phyloP scores from a whole-genome alignment of 345 rosid genomes.

The Salix arbutifolia region DNA sequence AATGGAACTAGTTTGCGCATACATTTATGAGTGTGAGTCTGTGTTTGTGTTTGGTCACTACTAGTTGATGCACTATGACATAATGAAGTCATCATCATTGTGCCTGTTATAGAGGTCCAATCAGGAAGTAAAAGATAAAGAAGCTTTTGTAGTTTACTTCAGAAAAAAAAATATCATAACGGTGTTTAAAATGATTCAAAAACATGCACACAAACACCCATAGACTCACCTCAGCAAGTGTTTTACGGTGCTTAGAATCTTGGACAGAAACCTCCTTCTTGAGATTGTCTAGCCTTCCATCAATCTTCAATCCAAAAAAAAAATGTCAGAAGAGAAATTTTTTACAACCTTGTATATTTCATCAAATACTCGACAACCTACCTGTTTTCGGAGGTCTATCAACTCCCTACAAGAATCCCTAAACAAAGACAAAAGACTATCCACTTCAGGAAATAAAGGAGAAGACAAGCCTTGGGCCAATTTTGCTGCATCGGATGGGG shows the following conservation, averaged over 20 bases:
- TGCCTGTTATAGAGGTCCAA: not conserved
- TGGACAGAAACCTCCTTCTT: constrained; percentile 90
- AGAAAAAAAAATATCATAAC: not conserved
- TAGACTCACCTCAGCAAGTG: constrained; percentile 76
- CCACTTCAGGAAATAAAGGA: constrained; percentile 94
- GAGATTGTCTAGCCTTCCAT: constrained; percentile 75
- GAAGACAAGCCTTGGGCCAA: constrained; percentile 46
- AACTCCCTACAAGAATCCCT: constrained; percentile 87
- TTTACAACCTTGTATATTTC: not conserved
- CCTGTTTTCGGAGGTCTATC: constrained; percentile 88
- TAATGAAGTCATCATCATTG: no score
- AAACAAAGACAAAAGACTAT: constrained; percentile 74
- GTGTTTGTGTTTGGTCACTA: no score
- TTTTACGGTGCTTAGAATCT: constrained; percentile 91
- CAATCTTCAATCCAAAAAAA: constrained; percentile 56
- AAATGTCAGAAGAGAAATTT: constrained; percentile 11
- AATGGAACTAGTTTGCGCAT: not conserved
- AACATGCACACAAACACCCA: not conserved
- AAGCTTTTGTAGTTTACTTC: not conserved
- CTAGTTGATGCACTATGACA: no score
- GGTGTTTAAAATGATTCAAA: not conserved
- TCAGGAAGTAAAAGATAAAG: not conserved
- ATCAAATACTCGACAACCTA: constrained; percentile 14
- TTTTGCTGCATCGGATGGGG: constrained; percentile 52
- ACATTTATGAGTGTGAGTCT: not conserved